phyloP scores from a whole-genome alignment of 2,329 filamentous ascomycete species.

The Clonostachys sp. region DNA sequence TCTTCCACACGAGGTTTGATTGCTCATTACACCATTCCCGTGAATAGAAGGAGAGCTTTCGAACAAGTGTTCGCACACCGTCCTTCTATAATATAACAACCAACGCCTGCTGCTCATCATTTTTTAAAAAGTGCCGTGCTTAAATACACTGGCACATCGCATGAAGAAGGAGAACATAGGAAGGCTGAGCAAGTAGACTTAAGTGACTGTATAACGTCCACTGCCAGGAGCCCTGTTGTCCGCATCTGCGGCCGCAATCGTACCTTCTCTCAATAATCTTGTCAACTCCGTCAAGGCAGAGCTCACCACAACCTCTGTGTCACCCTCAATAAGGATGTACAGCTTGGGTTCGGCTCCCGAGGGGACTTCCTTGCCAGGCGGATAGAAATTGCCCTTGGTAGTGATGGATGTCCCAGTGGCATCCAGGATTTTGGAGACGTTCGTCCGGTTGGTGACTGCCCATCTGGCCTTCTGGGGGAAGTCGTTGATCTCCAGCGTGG shows the following conservation, averaged over 20 bases:
- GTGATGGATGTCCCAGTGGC: slow-evolving; percentile 94
- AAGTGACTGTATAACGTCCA: slow-evolving; percentile 84
- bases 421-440: slow-evolving; percentile 96
- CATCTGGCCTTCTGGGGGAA: slow-evolving; percentile 98
- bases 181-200: slow-evolving; percentile 7
- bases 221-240: slow-evolving; percentile 73
- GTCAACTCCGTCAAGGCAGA: slow-evolving; percentile 89
- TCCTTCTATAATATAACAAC: too few species aligned
- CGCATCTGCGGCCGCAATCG: slow-evolving; percentile 83
- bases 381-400: slow-evolving; percentile 90
- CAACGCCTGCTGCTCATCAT: neutral
- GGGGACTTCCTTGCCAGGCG: slow-evolving; percentile 73
- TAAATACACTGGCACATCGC: neutral
- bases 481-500: slow-evolving; percentile 97
- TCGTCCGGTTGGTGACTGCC: slow-evolving; percentile 97
- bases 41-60: neutral
- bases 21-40: too few species aligned
- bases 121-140: neutral
- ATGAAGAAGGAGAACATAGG: neutral
- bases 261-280: slow-evolving; percentile 83
- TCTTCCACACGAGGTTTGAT: too few species aligned
- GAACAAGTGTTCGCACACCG: too few species aligned
- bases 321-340: slow-evolving; percentile 96
- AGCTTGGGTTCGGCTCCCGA: slow-evolving; percentile 81
- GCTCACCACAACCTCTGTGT: slow-evolving; percentile 88